phyloP scores from a whole-genome alignment of 169 alveolate genomes.

The Cryptosporidium sp. region DNA sequence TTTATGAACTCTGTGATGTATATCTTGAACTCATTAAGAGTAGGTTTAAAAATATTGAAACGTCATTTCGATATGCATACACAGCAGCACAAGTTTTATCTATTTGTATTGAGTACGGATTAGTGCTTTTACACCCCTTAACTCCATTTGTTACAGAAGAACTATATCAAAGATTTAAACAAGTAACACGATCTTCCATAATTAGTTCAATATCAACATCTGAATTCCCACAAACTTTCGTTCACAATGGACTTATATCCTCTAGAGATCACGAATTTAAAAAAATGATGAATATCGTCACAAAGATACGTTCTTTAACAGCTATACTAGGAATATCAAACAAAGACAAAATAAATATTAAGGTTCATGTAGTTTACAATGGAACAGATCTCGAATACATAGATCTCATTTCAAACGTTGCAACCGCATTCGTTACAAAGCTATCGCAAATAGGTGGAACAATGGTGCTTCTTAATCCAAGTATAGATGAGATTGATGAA shows the following conservation, averaged over 20 bases:
- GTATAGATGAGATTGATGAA: conserved; percentile 10
- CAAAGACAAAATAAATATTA: conserved; percentile 37
- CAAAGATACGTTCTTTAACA: conserved; percentile 77
- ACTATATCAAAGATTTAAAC: conserved; percentile 93
- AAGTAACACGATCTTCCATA: conserved; percentile 69
- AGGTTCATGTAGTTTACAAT: conserved; percentile 21
- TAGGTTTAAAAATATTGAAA: conserved; percentile 80
- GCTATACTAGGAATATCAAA: conserved; percentile 69
- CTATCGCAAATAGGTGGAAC: conserved; percentile 29
- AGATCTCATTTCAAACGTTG: conserved; percentile 20
- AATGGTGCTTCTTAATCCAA: conserved; percentile 11
- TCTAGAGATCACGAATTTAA: conserved; percentile 46
- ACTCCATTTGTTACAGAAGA: conserved; percentile 98
- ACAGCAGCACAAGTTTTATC: conserved; percentile 81
- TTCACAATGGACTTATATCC: conserved; percentile 80
- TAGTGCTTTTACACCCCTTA: conserved; percentile 96
- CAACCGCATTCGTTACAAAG: conserved; percentile 33
- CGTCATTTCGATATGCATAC: conserved; percentile 80
- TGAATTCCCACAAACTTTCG: conserved; percentile 17
- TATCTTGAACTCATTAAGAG: conserved; percentile 95
- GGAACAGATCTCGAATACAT: conserved; percentile 18
- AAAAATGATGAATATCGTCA: conserved; percentile 53
- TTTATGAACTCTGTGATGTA: conserved; percentile 96
- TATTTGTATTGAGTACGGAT: conserved; percentile 82
- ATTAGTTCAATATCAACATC: conserved; percentile 77